Evolutionary conservation across 1,139 yeast genomes (phyloP).

Genomic region (Candida glucosophila): DNA sequence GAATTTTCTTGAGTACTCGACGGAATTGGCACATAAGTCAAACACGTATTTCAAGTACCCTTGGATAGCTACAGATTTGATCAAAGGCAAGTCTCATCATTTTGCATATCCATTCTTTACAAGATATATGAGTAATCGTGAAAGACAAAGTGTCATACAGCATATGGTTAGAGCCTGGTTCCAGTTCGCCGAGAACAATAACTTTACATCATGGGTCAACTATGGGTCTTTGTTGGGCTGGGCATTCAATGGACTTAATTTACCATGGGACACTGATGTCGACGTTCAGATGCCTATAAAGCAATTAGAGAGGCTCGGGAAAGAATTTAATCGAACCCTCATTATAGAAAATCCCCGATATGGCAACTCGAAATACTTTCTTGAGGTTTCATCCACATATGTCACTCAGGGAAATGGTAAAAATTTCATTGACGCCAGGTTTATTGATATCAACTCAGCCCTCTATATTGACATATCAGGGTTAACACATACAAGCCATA

Average conservation of each 20-base stretch:
- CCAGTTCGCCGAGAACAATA: slow-evolving; percentile 44
- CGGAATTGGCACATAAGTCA: slow-evolving; percentile 19
- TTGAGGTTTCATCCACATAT: slow-evolving; percentile 46
- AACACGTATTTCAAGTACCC: slow-evolving; percentile 39
- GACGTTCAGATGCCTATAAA: slow-evolving; percentile 64
- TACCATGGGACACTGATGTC: slow-evolving; percentile 70
- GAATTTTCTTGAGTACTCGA: slow-evolving; percentile 22
- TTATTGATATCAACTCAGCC: slow-evolving; percentile 50
- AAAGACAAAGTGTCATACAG: slow-evolving; percentile 40
- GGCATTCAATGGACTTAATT: slow-evolving; percentile 57
- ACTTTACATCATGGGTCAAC: slow-evolving; percentile 51
- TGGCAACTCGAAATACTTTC: slow-evolving; percentile 49
- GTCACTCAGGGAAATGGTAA: slow-evolving; percentile 36
- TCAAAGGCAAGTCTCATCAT: slow-evolving; percentile 37
- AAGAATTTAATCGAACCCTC: slow-evolving; percentile 38
- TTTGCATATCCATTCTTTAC: slow-evolving; percentile 40
- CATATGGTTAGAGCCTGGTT: slow-evolving; percentile 52
- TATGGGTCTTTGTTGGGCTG: slow-evolving; percentile 66
- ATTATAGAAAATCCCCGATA: slow-evolving; percentile 56
- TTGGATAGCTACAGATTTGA: slow-evolving; percentile 31
- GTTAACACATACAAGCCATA: slow-evolving; percentile 26
- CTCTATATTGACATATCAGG: slow-evolving; percentile 55
- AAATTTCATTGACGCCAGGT: slow-evolving; percentile 55
- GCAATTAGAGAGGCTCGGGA: slow-evolving; percentile 46
- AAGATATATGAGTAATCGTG: slow-evolving; percentile 29